Percentiles rank a stretch among this genome's conserved stretches.
Conservation (phyloP, 768 basidiomycete genomes). For the Trametes cinnabarina region DNA sequence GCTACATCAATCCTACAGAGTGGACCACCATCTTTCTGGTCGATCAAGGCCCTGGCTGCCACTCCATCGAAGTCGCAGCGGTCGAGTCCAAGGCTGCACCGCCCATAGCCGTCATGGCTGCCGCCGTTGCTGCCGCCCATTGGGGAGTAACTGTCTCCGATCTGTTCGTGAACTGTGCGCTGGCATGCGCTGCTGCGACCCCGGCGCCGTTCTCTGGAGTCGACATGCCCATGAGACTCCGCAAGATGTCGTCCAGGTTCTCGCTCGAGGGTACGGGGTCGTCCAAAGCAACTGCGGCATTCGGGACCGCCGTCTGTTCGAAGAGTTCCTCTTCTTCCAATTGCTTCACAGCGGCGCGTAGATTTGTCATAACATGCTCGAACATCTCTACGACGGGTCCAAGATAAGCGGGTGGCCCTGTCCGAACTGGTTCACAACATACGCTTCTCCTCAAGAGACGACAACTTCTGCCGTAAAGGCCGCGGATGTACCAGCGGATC, state of each 20-base stretch:
- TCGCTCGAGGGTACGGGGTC: slow-evolving; percentile 37
- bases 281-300: slow-evolving; percentile 33
- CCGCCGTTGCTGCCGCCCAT: not conserved
- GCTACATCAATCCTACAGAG: not conserved
- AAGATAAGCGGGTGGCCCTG: slow-evolving; percentile 3
- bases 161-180: not conserved
- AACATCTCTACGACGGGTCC: slow-evolving; percentile 30
- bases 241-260: slow-evolving; percentile 42
- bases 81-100: not conserved
- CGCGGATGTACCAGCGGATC: slow-evolving; percentile 36
- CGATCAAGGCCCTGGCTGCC: not conserved
- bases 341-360: slow-evolving; percentile 36
- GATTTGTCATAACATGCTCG: slow-evolving; percentile 37
- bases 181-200: not conserved
- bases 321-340: slow-evolving; percentile 47
- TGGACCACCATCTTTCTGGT: too few relatives aligned
- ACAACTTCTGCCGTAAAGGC: slow-evolving; percentile 22
- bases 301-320: slow-evolving; percentile 38
- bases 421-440: not conserved
- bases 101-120: not conserved
- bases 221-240: slow-evolving; percentile 35
- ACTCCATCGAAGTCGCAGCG: not conserved
- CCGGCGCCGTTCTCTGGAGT: not conserved
- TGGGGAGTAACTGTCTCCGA: slow-evolving; percentile 17
- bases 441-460: slow-evolving; percentile 41